These are phyloP conservation scores for Amanita pseudoporphyria DNA, from an alignment of 768 basidiomycete species.

Conservation along the genomic window DNA sequence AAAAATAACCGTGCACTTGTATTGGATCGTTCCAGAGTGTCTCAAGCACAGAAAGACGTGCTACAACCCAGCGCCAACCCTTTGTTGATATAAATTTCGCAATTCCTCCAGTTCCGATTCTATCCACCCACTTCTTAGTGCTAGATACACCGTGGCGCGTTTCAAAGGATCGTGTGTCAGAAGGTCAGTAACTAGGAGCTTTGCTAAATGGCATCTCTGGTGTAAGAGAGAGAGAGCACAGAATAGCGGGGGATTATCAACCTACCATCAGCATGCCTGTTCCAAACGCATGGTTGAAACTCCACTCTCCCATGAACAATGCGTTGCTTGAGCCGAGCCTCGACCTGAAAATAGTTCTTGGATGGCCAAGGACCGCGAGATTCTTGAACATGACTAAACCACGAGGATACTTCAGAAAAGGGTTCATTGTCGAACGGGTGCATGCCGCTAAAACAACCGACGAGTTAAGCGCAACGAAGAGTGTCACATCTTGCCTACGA, in stretches of 20 bases:
- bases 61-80: slow-evolving; percentile 14
- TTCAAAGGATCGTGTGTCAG: slow-evolving; percentile 45
- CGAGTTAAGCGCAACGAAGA: neutral
- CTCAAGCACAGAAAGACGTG: neutral
- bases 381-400: slow-evolving; percentile 25
- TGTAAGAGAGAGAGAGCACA: neutral
- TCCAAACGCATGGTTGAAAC: slow-evolving; percentile 50
- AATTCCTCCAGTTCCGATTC: slow-evolving; percentile 49
- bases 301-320: slow-evolving; percentile 56
- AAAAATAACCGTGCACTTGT: slow-evolving; percentile 36
- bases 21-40: neutral
- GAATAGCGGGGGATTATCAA: slow-evolving; percentile 5
- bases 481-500: slow-evolving; percentile 39
- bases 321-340: slow-evolving; percentile 54
- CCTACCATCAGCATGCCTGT: slow-evolving; percentile 47
- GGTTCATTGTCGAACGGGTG: slow-evolving; percentile 70
- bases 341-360: slow-evolving; percentile 35
- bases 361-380: slow-evolving; percentile 31
- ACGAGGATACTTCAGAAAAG: slow-evolving; percentile 23
- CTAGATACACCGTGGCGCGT: slow-evolving; percentile 55
- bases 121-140: slow-evolving; percentile 63
- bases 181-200: slow-evolving; percentile 46
- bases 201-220: slow-evolving; percentile 30
- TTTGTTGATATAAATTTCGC: slow-evolving; percentile 47
- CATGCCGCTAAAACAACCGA: slow-evolving; percentile 36